A percentile compares a stretch with the other conserved stretches of the same genome.
phyloP scores from a whole-genome alignment of 495 filamentous ascomycete species.

The Penicillium salamii region DNA sequence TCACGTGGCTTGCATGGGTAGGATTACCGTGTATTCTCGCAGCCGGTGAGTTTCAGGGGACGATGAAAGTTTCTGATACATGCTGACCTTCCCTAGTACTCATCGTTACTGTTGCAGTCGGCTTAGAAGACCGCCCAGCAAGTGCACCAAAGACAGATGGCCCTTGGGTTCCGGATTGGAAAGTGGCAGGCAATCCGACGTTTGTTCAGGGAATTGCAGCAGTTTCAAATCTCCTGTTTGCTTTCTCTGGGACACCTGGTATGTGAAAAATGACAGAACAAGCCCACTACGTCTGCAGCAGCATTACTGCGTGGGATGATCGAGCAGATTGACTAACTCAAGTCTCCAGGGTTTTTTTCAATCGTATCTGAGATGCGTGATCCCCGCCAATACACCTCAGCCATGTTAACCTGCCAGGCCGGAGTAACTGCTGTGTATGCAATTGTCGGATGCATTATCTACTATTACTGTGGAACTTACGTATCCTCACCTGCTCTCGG shows the following conservation, averaged over 20 bases:
- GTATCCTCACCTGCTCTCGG: constrained; percentile 67
- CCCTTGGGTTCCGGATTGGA: constrained; percentile 23
- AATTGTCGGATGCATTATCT: constrained; percentile 61
- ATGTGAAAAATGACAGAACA: too few relatives aligned
- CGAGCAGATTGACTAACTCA: too few relatives aligned
- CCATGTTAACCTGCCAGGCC: constrained; percentile 39
- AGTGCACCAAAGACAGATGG: constrained; percentile 17
- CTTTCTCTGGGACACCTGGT: constrained; percentile 51
- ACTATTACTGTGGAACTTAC: constrained; percentile 61
- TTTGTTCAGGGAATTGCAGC: constrained; percentile 46
- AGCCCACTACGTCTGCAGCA: too few relatives aligned
- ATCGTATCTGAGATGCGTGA: constrained; percentile 73
- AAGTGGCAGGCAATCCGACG: constrained; percentile 17
- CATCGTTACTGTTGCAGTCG: constrained; percentile 63
- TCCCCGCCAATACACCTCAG: constrained; percentile 55
- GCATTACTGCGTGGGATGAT: too few relatives aligned
- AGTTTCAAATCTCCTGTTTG: constrained; percentile 66
- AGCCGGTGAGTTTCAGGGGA: constrained; percentile 35
- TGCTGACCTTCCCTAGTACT: constrained; percentile 53
- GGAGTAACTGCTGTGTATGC: constrained; percentile 61
- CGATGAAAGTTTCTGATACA: constrained; percentile 15
- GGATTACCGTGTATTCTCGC: constrained; percentile 30
- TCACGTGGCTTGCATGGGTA: constrained; percentile 37
- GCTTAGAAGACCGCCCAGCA: constrained; percentile 38
- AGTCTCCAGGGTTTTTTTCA: constrained; percentile 52